These are phyloP conservation scores for Amauroascus verrucosus DNA, from an alignment of 2,329 filamentous ascomycete species.

Conservation along the genomic window DNA sequence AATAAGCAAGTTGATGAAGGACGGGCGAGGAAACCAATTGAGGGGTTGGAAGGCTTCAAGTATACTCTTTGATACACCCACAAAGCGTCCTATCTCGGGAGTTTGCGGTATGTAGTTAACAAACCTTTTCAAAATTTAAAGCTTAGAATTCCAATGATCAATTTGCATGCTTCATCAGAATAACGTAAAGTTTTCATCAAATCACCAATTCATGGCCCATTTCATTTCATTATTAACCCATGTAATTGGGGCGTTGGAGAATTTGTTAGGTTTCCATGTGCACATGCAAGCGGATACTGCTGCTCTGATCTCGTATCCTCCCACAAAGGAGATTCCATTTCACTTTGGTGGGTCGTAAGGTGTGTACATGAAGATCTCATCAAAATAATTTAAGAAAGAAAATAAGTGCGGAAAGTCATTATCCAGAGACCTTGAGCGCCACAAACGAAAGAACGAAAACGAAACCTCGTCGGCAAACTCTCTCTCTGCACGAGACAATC, in stretches of 20 bases:
- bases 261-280: neutral
- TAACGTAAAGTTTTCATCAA: neutral
- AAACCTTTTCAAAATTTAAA: too few relatives aligned
- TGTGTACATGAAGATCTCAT: conserved; percentile 5
- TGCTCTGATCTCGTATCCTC: neutral
- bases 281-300: neutral
- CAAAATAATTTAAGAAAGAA: neutral
- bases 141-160: neutral
- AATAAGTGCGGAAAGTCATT: neutral
- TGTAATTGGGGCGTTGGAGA: neutral
- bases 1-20: conserved; percentile 14
- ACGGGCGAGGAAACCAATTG: conserved; percentile 10
- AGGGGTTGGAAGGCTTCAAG: conserved; percentile 14
- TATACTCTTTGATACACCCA: conserved; percentile 16
- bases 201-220: neutral
- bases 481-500: neutral
- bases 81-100: too few relatives aligned
- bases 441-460: neutral
- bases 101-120: too few relatives aligned
- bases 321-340: neutral
- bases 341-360: conserved; percentile 2
- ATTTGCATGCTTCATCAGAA: too few relatives aligned
- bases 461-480: neutral
- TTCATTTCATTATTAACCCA: conserved; percentile 7
- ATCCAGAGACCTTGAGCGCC: conserved; percentile 1